phyloP scores from a whole-genome alignment of 1,284 basidiomycete species.

The Mycena citricolor region DNA sequence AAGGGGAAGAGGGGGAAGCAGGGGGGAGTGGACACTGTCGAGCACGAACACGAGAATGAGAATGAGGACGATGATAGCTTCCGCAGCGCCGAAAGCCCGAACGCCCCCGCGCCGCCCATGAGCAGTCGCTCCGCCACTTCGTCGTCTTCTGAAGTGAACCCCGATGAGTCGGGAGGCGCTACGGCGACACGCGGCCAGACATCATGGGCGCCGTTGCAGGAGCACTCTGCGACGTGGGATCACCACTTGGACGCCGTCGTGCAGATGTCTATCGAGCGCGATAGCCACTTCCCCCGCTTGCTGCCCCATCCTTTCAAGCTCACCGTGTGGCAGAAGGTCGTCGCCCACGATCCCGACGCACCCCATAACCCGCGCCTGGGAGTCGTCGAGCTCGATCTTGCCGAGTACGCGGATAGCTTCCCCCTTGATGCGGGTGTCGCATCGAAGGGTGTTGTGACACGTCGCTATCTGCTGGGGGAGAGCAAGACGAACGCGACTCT shows the following conservation, averaged over 20 bases:
- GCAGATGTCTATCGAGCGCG: conserved; percentile 62
- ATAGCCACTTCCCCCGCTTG: conserved; percentile 40
- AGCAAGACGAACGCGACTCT: conserved; percentile 81
- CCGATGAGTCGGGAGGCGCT: no score
- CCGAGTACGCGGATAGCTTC: conserved; percentile 62
- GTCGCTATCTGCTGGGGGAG: conserved; percentile 70
- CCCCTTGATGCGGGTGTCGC: background rate
- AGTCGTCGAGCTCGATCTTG: conserved; percentile 66
- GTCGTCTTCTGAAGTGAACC: no score
- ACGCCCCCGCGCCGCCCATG: no score
- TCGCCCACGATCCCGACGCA: conserved; percentile 50
- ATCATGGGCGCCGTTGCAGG: conserved; percentile 52
- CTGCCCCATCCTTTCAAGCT: conserved; percentile 63
- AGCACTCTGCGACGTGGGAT: conserved; percentile 62
- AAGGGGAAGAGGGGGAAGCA: conserved; percentile 31
- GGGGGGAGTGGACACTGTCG: conserved; percentile 20
- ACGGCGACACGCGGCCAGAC: conserved; percentile 56
- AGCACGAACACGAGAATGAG: conserved; percentile 20
- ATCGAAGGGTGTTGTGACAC: conserved; percentile 52
- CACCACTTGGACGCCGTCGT: conserved; percentile 55
- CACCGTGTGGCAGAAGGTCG: conserved; percentile 63
- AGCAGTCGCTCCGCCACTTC: no score
- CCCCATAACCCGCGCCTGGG: conserved; percentile 63
- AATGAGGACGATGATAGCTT: conserved; percentile 26
- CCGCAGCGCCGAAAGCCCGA: conserved; percentile 12